Evolutionary conservation across 2,329 filamentous ascomycete species (phyloP).

Genomic region (Fusarium sp.): DNA sequence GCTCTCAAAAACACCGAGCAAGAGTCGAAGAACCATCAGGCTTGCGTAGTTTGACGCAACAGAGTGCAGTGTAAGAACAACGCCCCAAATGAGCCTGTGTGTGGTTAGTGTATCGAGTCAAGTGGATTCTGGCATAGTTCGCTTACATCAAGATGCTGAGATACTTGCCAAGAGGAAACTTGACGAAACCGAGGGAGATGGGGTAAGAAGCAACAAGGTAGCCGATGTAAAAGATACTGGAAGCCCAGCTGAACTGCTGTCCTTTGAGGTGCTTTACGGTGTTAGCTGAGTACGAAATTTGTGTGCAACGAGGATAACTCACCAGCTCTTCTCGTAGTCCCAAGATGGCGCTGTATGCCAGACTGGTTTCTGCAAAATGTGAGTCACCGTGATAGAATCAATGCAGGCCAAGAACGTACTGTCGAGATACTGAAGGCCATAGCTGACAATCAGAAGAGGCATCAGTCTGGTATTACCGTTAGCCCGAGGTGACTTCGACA

Average conservation of each 20-base stretch:
- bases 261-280: constrained; percentile 14
- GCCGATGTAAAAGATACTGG: constrained; percentile 62
- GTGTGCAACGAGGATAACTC: background rate
- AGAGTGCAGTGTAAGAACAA: constrained; percentile 49
- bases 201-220: constrained; percentile 51
- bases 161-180: constrained; percentile 38
- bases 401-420: background rate
- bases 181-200: constrained; percentile 31
- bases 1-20: constrained; percentile 44
- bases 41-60: constrained; percentile 49
- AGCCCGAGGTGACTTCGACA: background rate
- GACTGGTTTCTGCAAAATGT: constrained; percentile 11
- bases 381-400: background rate
- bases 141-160: constrained; percentile 31
- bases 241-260: constrained; percentile 61
- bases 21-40: constrained; percentile 39
- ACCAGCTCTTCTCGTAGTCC: constrained; percentile 13
- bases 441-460: constrained; percentile 23
- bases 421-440: constrained; percentile 23
- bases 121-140: background rate
- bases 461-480: constrained; percentile 5
- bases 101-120: background rate
- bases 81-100: constrained; percentile 44
- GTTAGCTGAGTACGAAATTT: background rate
- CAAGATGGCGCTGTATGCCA: constrained; percentile 23